phyloP scores from a whole-genome alignment of 202 grass and related monocot genomes.

The Musa balbisiana region DNA sequence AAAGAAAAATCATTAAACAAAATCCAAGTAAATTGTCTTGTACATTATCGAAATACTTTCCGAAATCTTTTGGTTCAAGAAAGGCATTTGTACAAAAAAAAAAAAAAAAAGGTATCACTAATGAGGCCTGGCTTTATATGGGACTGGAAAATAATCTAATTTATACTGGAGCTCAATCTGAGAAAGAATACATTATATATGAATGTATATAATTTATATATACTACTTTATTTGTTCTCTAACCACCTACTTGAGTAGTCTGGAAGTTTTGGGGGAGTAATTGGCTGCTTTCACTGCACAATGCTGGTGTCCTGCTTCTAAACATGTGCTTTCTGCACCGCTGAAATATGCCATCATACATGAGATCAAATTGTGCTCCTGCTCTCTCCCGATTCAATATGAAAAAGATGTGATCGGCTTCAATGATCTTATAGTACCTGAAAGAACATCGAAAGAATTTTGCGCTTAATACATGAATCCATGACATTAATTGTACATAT shows the following conservation, averaged over 20 bases:
- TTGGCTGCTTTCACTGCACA: slow-evolving; percentile 53
- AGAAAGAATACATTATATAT: too few relatives aligned
- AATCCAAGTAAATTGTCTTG: too few relatives aligned
- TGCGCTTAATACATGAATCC: background rate
- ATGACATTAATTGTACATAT: too few relatives aligned
- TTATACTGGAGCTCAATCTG: too few relatives aligned
- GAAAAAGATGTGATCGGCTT: slow-evolving; percentile 90
- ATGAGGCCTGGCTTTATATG: too few relatives aligned
- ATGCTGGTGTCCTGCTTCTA: slow-evolving; percentile 39
- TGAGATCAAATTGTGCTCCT: slow-evolving; percentile 79
- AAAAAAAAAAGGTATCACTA: too few relatives aligned
- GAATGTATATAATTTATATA: background rate
- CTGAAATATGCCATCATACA: slow-evolving; percentile 90
- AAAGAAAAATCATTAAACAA: too few relatives aligned
- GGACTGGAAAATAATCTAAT: too few relatives aligned
- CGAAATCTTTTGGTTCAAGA: too few relatives aligned
- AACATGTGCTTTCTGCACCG: slow-evolving; percentile 71
- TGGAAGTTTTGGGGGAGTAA: slow-evolving; percentile 18
- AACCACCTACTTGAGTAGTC: background rate
- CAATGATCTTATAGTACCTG: slow-evolving; percentile 94
- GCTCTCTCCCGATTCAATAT: slow-evolving; percentile 92
- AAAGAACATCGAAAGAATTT: background rate
- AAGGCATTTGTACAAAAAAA: too few relatives aligned
- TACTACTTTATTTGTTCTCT: background rate
- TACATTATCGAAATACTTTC: too few relatives aligned